Evolutionary conservation across 768 basidiomycete species (phyloP).

Genomic region (Tulasnella sp.): DNA sequence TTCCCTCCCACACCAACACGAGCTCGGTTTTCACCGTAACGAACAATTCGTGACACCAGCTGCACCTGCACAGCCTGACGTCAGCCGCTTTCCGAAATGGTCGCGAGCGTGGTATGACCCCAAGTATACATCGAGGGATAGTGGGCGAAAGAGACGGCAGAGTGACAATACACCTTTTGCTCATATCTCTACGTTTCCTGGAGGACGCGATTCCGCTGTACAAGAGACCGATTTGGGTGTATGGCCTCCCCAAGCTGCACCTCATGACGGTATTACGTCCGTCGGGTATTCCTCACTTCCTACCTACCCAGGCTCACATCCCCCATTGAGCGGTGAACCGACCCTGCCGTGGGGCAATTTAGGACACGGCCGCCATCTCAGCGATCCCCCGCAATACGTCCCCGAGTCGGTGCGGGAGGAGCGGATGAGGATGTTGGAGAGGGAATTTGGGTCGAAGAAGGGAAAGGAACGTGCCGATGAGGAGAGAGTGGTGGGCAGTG

Average conservation of each 20-base stretch:
- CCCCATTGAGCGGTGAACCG: no score
- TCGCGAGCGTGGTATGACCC: conserved; percentile 48
- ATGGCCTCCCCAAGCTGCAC: conserved; percentile 14
- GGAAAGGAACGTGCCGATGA: conserved; percentile 33
- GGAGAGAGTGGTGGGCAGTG: conserved; percentile 39
- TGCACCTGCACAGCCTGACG: background rate
- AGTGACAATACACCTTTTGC: no score
- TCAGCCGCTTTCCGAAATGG: conserved; percentile 42
- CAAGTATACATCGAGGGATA: conserved; percentile 15
- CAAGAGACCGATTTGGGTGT: conserved; percentile 13
- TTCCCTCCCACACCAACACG: conserved; percentile 13
- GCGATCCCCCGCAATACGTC: conserved; percentile 5
- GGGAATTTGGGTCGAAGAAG: conserved; percentile 43
- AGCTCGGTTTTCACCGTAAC: conserved; percentile 25
- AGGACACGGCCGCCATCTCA: background rate
- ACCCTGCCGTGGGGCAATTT: background rate
- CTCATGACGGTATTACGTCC: no score
- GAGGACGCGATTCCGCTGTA: background rate
- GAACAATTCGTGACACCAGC: conserved; percentile 23
- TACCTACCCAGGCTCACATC: conserved; percentile 2
- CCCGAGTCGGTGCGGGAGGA: conserved; percentile 45
- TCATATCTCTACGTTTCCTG: conserved; percentile 3
- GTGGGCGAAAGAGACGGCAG: no score
- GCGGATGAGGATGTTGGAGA: conserved; percentile 56
- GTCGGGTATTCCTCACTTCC: no score